Evolutionary conservation across 73 alveolate genomes (phyloP).

Genomic region (Blepharisma stoltei): DNA sequence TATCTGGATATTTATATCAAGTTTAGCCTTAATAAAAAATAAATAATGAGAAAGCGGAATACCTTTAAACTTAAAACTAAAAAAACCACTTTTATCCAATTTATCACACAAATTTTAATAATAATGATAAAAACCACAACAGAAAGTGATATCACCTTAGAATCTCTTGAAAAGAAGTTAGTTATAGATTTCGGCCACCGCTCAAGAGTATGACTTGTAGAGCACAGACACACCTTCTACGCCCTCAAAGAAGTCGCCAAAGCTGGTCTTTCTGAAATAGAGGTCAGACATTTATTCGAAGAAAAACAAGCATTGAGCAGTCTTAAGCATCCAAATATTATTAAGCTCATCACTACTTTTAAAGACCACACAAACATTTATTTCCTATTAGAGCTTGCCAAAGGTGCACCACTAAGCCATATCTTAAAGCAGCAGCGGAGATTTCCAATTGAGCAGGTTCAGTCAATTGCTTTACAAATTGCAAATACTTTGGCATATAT

Average conservation of each 20-base stretch:
- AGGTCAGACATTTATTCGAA: slow-evolving; percentile 22
- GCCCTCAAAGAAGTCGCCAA: slow-evolving; percentile 25
- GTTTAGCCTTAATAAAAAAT: too few relatives aligned
- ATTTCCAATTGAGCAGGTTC: slow-evolving; percentile 21
- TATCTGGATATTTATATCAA: too few relatives aligned
- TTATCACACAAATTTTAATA: too few relatives aligned
- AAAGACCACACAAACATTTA: slow-evolving; percentile 19
- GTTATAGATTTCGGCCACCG: slow-evolving; percentile 16
- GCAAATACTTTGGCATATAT: slow-evolving; percentile 22
- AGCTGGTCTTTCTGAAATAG: not conserved
- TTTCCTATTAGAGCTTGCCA: slow-evolving; percentile 17
- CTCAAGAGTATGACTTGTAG: slow-evolving; percentile 22
- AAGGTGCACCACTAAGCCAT: slow-evolving; percentile 24
- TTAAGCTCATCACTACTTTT: slow-evolving; percentile 1
- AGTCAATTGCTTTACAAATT: slow-evolving; percentile 1
- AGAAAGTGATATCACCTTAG: not conserved
- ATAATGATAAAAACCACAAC: too few relatives aligned
- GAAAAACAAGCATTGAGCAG: slow-evolving; percentile 18
- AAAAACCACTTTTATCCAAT: too few relatives aligned
- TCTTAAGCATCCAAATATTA: slow-evolving; percentile 45
- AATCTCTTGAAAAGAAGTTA: not conserved
- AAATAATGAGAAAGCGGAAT: too few relatives aligned
- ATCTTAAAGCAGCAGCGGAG: not conserved
- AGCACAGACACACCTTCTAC: not conserved
- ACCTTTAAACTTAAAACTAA: too few relatives aligned